Base-by-base conservation (phyloP, 2,329 filamentous ascomycete genomes). In the Pyrenophora tritici-repentis region DNA sequence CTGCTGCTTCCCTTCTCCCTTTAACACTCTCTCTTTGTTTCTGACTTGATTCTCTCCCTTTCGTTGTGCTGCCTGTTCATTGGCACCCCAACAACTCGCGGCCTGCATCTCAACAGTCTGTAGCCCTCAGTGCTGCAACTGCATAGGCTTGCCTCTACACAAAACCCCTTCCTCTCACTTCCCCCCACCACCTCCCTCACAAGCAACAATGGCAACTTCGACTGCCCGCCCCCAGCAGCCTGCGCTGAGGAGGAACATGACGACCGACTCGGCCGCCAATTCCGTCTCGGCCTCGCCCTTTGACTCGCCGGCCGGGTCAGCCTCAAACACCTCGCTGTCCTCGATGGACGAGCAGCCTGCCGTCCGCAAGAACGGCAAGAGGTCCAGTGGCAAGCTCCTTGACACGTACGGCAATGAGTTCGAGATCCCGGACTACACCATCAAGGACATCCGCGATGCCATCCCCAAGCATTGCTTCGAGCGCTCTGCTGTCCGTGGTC, bases 381-480 rank as follows among this genome's bases (percentile, higher is more conserved):
- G 78, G 61, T 59, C 73, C 62, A 38, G 39, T 63, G 85, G 84
- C 66, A 85, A 86, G 73, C 84, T 99, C 63, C 69, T 94, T 59
- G 92, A 99, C 78, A 93, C 91, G 10, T 94, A 96, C 74, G 94
- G 94, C 76, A 96, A 97, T 76, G 84, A 91, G 70, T 99, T 99
- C 80, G 82, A 90, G 75, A 83, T 96, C 50, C 94, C 94, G 63
- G 88, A 97, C 78, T 99, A 89, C 81, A 96, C 91, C 72, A 96
- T 99, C 83, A 96, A 96, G 82, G 85, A 99, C 73, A 93, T 99
- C 73, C 88, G 91, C 70, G 89, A 96, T 78, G 94, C 94, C 73
- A 99, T 99, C 64, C 94, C 94, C 60, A 91, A 92, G 77, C 94
- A 97, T 83, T 99, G 94, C 84, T 97, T 89, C 76, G 83, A 97